Evolutionary conservation across 2,329 filamentous ascomycete genomes (phyloP).

Genomic region (Penicillium sp.): DNA sequence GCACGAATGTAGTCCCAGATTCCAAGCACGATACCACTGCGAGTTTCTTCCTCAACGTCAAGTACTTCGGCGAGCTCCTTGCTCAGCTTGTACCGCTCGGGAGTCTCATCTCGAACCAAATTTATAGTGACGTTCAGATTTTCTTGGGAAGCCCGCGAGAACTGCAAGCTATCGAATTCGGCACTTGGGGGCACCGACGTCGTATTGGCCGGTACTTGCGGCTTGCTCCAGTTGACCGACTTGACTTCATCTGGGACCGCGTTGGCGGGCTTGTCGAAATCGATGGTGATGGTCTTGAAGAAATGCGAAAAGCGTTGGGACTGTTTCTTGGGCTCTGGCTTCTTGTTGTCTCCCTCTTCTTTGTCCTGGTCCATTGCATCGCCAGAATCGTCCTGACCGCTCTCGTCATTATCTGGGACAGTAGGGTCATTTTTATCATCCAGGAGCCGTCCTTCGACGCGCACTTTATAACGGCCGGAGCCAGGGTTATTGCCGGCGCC

Average conservation of each 20-base stretch:
- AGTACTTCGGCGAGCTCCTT: conserved; percentile 77
- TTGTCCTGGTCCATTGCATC: conserved; percentile 63
- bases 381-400: conserved; percentile 32
- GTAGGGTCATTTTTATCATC: conserved; percentile 62
- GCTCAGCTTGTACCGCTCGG: conserved; percentile 78
- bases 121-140: conserved; percentile 90
- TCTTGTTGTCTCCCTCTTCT: conserved; percentile 32
- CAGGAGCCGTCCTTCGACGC: conserved; percentile 82
- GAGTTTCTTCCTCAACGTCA: conserved; percentile 81
- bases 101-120: conserved; percentile 76
- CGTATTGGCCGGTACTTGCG: conserved; percentile 53
- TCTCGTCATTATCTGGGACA: conserved; percentile 49
- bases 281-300: conserved; percentile 52
- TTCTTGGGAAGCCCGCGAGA: conserved; percentile 88
- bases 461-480: conserved; percentile 67
- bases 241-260: conserved; percentile 44
- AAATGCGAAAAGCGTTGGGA: conserved; percentile 50
- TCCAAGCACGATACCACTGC: conserved; percentile 82
- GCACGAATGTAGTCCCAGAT: conserved; percentile 93
- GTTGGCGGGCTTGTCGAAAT: conserved; percentile 48
- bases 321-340: conserved; percentile 27
- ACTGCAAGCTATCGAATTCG: conserved; percentile 87
- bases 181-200: conserved; percentile 60
- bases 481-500: conserved; percentile 33
- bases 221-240: conserved; percentile 81